These are phyloP conservation scores for Claviceps pazoutovae DNA, from an alignment of 2,329 filamentous ascomycete species.

Conservation along the genomic window DNA sequence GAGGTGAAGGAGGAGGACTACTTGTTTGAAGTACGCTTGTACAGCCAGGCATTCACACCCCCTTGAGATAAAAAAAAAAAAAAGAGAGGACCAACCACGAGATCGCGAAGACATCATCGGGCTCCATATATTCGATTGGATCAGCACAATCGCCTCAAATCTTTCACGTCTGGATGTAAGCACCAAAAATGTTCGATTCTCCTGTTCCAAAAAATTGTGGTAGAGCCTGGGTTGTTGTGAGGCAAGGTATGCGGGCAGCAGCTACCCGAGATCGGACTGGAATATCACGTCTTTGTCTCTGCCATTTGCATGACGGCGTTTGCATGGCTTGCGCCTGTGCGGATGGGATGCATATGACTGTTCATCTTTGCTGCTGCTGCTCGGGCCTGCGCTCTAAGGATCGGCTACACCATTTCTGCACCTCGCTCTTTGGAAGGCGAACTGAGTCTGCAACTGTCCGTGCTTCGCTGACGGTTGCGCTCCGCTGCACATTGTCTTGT, in stretches of 20 bases:
- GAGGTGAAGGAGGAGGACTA: neutral
- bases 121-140: neutral
- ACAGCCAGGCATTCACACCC: neutral
- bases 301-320: neutral
- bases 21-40: neutral
- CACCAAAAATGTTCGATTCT: neutral
- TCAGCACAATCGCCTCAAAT: neutral
- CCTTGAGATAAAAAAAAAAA: neutral
- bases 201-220: neutral
- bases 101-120: neutral
- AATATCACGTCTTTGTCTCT: neutral
- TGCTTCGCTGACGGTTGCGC: conserved; percentile 10
- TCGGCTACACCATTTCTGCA: conserved; percentile 4
- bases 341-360: neutral
- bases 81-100: neutral
- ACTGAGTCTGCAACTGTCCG: conserved; percentile 15
- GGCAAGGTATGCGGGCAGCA: neutral
- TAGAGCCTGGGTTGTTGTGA: neutral
- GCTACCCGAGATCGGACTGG: neutral
- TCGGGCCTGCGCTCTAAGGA: neutral
- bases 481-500: conserved; percentile 5
- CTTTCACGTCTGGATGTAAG: conserved; percentile 1
- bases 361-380: neutral
- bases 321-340: neutral
- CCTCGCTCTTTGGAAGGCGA: conserved; percentile 8